Conservation (phyloP, 192 early-diverging fungal genomes). For the Coemansia sp. region DNA sequence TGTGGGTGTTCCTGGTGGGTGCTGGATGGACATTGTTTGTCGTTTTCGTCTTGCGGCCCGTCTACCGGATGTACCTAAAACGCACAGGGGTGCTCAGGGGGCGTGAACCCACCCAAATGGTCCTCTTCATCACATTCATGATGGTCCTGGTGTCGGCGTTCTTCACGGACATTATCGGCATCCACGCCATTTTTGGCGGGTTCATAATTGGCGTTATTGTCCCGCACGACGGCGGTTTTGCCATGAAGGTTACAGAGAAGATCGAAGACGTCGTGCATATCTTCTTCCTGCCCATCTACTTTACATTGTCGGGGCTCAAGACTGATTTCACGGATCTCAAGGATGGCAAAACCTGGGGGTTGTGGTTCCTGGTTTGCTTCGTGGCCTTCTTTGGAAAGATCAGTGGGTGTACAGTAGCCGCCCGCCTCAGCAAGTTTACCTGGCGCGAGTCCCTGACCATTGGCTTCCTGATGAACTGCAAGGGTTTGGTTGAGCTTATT, state of each 20-base stretch:
- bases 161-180: constrained; percentile 80
- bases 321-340: constrained; percentile 73
- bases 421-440: constrained; percentile 60
- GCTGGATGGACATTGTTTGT: constrained; percentile 69
- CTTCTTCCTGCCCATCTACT: constrained; percentile 88
- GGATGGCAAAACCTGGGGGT: constrained; percentile 66
- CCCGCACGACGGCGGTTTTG: constrained; percentile 84
- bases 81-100: constrained; percentile 30
- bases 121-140: constrained; percentile 69
- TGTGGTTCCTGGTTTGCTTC: constrained; percentile 67
- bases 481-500: constrained; percentile 92
- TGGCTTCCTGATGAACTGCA: constrained; percentile 92
- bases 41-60: constrained; percentile 60
- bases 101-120: constrained; percentile 38
- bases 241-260: constrained; percentile 82
- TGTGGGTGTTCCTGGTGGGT: constrained; percentile 76
- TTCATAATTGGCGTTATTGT: constrained; percentile 82
- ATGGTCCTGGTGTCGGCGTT: constrained; percentile 67
- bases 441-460: constrained; percentile 82
- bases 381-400: constrained; percentile 84
- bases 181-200: constrained; percentile 92
- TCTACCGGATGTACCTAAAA: constrained; percentile 35
- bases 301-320: constrained; percentile 88
- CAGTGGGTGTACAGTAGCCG: constrained; percentile 67
- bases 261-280: constrained; percentile 86